These are phyloP conservation scores for Chenopodium suecicum DNA, from an alignment of 148 eudicot genomes.

Conservation along the genomic window DNA sequence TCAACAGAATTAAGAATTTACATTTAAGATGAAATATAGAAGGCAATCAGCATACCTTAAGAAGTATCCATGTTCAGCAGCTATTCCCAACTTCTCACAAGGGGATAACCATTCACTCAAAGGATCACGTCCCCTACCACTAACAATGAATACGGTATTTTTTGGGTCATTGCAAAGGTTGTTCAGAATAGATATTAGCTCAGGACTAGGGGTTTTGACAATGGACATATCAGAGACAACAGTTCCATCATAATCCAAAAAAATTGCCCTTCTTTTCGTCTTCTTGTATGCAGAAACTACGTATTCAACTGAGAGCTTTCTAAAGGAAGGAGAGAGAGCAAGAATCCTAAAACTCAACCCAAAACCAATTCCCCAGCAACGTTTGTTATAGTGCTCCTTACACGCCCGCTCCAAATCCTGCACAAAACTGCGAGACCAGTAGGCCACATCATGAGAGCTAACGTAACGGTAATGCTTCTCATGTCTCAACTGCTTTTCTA, in stretches of 20 bases:
- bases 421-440: slow-evolving; percentile 70
- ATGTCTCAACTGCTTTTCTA: slow-evolving; percentile 52
- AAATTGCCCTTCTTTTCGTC: slow-evolving; percentile 58
- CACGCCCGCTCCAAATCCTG: slow-evolving; percentile 65
- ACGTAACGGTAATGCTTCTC: slow-evolving; percentile 72
- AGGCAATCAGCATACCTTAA: slow-evolving; percentile 42
- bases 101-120: slow-evolving; percentile 55
- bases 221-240: slow-evolving; percentile 47
- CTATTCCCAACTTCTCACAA: slow-evolving; percentile 66
- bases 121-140: slow-evolving; percentile 57
- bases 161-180: slow-evolving; percentile 45
- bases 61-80: slow-evolving; percentile 86
- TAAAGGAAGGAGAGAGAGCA: slow-evolving; percentile 63
- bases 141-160: slow-evolving; percentile 66
- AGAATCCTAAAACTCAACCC: slow-evolving; percentile 56
- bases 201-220: slow-evolving; percentile 45
- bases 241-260: slow-evolving; percentile 81
- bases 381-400: slow-evolving; percentile 54
- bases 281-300: slow-evolving; percentile 48
- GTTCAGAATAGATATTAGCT: slow-evolving; percentile 47
- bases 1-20: not conserved
- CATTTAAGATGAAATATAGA: not conserved
- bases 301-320: slow-evolving; percentile 48
- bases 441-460: slow-evolving; percentile 67
- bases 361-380: slow-evolving; percentile 74